Conservation (phyloP, 2,329 filamentous ascomycete species). For the Colletotrichum sidae region DNA sequence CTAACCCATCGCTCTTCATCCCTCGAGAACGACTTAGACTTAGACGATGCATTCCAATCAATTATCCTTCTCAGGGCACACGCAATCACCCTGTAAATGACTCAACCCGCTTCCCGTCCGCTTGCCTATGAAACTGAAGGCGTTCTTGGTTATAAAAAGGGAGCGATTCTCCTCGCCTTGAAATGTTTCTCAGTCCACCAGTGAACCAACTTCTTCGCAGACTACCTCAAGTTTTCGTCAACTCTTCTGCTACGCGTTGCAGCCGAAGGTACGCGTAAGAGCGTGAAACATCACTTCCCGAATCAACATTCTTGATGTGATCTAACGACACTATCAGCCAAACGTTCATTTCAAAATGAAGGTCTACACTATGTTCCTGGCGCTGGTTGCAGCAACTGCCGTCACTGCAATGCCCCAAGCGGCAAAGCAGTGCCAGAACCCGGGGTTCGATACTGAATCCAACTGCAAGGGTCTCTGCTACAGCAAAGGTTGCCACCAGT, state of each 20-base stretch:
- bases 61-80: too few species aligned
- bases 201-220: too few species aligned
- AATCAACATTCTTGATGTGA: not conserved
- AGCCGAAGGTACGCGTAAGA: not conserved
- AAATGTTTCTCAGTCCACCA: accelerated
- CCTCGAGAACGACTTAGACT: too few species aligned
- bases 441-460: constrained; percentile 1
- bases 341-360: not conserved
- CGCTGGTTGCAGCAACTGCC: not conserved
- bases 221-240: too few species aligned
- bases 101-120: too few species aligned
- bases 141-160: too few species aligned
- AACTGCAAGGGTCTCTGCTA: constrained; percentile 11
- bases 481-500: constrained; percentile 5
- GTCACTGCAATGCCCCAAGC: constrained; percentile 2
- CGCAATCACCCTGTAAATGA: too few species aligned
- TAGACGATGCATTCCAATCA: too few species aligned
- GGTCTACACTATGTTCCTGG: not conserved
- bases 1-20: too few species aligned
- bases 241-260: not conserved
- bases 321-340: not conserved
- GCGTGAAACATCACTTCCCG: not conserved
- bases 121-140: too few species aligned
- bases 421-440: constrained; percentile 3
- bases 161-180: too few species aligned